Base-by-base conservation (phyloP, 257 asterid species). In the Salvia splendens region DNA sequence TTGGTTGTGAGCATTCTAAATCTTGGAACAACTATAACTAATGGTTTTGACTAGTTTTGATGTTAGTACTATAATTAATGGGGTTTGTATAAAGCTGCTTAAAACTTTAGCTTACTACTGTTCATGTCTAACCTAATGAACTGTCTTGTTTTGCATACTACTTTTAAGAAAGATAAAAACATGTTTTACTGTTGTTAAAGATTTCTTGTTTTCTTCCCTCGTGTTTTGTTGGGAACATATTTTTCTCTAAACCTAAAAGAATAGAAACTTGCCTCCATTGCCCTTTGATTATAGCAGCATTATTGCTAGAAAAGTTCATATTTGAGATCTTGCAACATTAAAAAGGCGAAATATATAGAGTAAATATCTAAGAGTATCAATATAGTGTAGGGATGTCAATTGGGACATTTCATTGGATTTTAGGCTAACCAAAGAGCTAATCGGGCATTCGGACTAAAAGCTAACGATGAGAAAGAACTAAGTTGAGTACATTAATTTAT, bases 71-170 rank as follows among this genome's bases (percentile, higher is more conserved):
- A 10, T 53, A 24, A 24, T 17, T 0, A 51, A 17, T 12, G 33
- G 57, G 8, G 30, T 3, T 51, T 51, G 6, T 46, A 46, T 46
- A 14, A 64, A 56, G 61, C 46, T 55, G 60, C 2, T 30, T 49
- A 56, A 40, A 15, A 33, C 20, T 17, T 51, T 47, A 16, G 67
- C 47, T 64, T 10, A 67, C 33, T 41, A 52, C 65, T 51, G 51
- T 62, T 51, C 3, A 33, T 62, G 75, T 71, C 74, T 58, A 36
- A 14, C 42, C 49, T 42, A 42, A 32, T 71, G 75, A 62, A 53
- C 46, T 63, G 76, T 63, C 76, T 63, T 71, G 70, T 71, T 43
- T 40, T 42, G 47, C 20, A 17, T 17, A 17, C 60, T 53, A 63
- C 70, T 71, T 63, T 63, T 43, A 43, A 53, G 58, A 28, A 15